Conservation (phyloP, 495 filamentous ascomycete genomes). For the Podospora comata region DNA sequence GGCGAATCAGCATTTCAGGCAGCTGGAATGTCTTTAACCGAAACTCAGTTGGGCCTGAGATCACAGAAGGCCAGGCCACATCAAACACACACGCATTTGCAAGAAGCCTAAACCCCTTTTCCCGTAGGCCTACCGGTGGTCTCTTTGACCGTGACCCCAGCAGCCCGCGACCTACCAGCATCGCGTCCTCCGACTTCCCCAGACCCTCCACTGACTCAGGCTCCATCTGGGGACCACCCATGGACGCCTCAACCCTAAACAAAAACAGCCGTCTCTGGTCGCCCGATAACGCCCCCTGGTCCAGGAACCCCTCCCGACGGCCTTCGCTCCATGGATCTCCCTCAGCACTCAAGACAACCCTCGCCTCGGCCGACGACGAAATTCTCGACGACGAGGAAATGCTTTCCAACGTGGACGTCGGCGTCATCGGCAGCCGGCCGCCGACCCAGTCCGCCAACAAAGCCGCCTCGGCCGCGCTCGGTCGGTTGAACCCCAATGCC, state of each 20-base stretch:
- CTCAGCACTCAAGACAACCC: constrained; percentile 47
- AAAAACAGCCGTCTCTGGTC: constrained; percentile 45
- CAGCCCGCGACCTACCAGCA: constrained; percentile 73
- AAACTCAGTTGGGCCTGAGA: constrained; percentile 46
- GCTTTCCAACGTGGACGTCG: constrained; percentile 45
- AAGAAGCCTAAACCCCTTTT: constrained; percentile 61
- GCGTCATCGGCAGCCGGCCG: constrained; percentile 50
- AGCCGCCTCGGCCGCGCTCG: constrained; percentile 15
- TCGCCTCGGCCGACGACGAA: constrained; percentile 50
- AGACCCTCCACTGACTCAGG: constrained; percentile 76
- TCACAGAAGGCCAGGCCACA: constrained; percentile 33
- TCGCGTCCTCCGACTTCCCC: constrained; percentile 74
- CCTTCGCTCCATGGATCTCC: constrained; percentile 50
- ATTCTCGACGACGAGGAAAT: constrained; percentile 47
- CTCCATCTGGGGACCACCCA: constrained; percentile 46
- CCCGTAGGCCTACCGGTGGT: constrained; percentile 63
- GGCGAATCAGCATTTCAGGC: constrained; percentile 50
- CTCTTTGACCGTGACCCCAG: constrained; percentile 61
- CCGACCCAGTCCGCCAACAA: constrained; percentile 50
- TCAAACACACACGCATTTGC: constrained; percentile 38
- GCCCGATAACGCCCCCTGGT: constrained; percentile 41
- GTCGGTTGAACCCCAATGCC: constrained; percentile 50
- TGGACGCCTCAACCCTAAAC: constrained; percentile 23
- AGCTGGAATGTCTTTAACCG: constrained; percentile 56
- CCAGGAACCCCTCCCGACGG: constrained; percentile 44